These are phyloP conservation scores for Zasmidium angulare DNA, from an alignment of 2,329 filamentous ascomycete genomes.

Conservation along the genomic window DNA sequence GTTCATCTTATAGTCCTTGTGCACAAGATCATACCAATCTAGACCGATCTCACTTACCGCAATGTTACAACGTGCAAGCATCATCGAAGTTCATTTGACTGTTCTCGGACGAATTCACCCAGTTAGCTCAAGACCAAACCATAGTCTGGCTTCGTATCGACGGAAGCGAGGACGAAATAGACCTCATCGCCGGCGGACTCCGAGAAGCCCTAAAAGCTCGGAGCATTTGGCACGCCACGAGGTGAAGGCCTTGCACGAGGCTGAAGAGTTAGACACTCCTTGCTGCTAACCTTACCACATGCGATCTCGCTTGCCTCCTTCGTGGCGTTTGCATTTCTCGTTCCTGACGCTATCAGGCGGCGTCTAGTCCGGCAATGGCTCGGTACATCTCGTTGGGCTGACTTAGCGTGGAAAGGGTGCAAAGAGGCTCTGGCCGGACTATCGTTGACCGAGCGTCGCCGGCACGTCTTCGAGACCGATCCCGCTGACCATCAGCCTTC, in stretches of 20 bases:
- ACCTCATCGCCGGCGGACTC: neutral
- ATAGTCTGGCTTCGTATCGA: neutral
- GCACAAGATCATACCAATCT: neutral
- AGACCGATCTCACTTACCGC: neutral
- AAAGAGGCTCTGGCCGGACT: neutral
- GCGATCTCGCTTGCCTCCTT: neutral
- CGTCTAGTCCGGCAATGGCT: neutral
- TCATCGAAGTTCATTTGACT: neutral
- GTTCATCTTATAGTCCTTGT: neutral
- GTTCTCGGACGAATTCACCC: neutral
- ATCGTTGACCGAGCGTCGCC: neutral
- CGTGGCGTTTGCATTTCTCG: neutral
- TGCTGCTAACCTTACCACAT: neutral
- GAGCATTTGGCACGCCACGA: neutral
- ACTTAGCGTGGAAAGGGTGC: neutral
- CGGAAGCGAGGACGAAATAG: neutral
- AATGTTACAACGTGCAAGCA: neutral
- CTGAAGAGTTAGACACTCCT: neutral
- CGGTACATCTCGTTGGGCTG: neutral
- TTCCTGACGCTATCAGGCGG: neutral
- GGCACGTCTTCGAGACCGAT: too few relatives aligned
- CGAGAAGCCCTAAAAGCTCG: neutral
- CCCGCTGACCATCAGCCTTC: too few relatives aligned
- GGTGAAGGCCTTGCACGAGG: neutral
- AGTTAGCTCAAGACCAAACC: neutral